A percentile compares a stretch with the other conserved stretches of the same genome.
Evolutionary conservation across 805 yeast species (phyloP).

Genomic region (Candida mattraensis): DNA sequence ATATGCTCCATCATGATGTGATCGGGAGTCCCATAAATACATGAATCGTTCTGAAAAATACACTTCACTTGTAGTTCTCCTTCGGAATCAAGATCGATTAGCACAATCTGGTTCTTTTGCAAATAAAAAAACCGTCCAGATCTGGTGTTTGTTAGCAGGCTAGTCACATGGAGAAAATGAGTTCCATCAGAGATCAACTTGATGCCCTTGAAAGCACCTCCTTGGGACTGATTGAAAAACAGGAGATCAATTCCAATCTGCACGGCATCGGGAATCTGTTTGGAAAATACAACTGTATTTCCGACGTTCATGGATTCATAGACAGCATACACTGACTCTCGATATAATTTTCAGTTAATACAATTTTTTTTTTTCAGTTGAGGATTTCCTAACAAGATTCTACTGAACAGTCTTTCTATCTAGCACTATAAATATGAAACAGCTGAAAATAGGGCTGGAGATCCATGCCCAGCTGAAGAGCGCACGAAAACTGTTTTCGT

Average conservation of each 20-base stretch:
- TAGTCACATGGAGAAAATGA: slow-evolving; percentile 56
- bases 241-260: slow-evolving; percentile 28
- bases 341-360: slow-evolving; percentile 1
- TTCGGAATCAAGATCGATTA: slow-evolving; percentile 30
- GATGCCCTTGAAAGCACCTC: slow-evolving; percentile 41
- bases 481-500: slow-evolving; percentile 70
- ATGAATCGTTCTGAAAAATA: slow-evolving; percentile 8
- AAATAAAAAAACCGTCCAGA: slow-evolving; percentile 41
- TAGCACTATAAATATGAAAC: slow-evolving; percentile 19
- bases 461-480: slow-evolving; percentile 90
- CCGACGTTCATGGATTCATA: slow-evolving; percentile 6
- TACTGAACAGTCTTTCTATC: too few species aligned
- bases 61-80: slow-evolving; percentile 16
- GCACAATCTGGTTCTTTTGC: slow-evolving; percentile 26
- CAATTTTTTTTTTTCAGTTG: background rate
- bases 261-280: slow-evolving; percentile 13
- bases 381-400: too few species aligned
- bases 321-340: background rate
- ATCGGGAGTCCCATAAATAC: slow-evolving; percentile 2
- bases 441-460: slow-evolving; percentile 82
- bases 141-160: slow-evolving; percentile 36
- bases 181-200: slow-evolving; percentile 50
- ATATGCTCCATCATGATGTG: slow-evolving; percentile 1
- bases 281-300: slow-evolving; percentile 13
- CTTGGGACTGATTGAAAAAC: slow-evolving; percentile 18